Conservation (phyloP, 2,329 filamentous ascomycete species). For the Xylariaceae sp. region DNA sequence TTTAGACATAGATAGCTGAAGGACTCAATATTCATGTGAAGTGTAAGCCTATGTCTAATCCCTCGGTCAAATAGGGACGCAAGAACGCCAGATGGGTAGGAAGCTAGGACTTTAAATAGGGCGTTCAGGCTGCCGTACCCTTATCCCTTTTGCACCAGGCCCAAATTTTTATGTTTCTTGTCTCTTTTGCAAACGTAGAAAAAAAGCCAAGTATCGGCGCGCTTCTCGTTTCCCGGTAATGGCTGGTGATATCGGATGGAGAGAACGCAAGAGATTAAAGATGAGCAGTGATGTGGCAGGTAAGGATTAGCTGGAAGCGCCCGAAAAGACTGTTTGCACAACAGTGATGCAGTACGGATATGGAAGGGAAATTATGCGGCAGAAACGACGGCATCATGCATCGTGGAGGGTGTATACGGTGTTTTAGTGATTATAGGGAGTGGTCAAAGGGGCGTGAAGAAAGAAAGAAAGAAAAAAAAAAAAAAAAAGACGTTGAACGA, state of each 20-base stretch:
- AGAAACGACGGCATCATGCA: slow-evolving; percentile 42
- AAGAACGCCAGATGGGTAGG: slow-evolving; percentile 7
- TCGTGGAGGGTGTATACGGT: slow-evolving; percentile 35
- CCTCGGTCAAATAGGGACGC: slow-evolving; percentile 1
- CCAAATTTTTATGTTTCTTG: too few relatives aligned
- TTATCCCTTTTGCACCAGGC: slow-evolving; percentile 18
- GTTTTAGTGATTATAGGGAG: slow-evolving; percentile 22
- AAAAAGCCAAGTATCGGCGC: not conserved
- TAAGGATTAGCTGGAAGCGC: slow-evolving; percentile 38
- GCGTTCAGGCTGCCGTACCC: slow-evolving; percentile 3
- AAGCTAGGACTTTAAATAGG: slow-evolving; percentile 21
- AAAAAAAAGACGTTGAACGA: slow-evolving; percentile 2
- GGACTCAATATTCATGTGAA: slow-evolving; percentile 3
- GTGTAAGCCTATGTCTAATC: slow-evolving; percentile 3
- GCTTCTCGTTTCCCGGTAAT: slow-evolving; percentile 19
- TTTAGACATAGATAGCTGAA: not conserved
- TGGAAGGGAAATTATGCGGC: slow-evolving; percentile 41
- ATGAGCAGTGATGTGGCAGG: slow-evolving; percentile 38
- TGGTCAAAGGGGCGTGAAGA: slow-evolving; percentile 18
- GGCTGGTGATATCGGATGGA: slow-evolving; percentile 27
- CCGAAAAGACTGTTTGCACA: slow-evolving; percentile 39
- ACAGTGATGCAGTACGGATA: slow-evolving; percentile 40
- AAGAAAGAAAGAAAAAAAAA: slow-evolving; percentile 12
- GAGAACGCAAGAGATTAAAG: slow-evolving; percentile 25
- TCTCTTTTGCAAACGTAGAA: not conserved